Evolutionary conservation across 768 basidiomycete genomes (phyloP).

Genomic region (Mycena albidolilacea): DNA sequence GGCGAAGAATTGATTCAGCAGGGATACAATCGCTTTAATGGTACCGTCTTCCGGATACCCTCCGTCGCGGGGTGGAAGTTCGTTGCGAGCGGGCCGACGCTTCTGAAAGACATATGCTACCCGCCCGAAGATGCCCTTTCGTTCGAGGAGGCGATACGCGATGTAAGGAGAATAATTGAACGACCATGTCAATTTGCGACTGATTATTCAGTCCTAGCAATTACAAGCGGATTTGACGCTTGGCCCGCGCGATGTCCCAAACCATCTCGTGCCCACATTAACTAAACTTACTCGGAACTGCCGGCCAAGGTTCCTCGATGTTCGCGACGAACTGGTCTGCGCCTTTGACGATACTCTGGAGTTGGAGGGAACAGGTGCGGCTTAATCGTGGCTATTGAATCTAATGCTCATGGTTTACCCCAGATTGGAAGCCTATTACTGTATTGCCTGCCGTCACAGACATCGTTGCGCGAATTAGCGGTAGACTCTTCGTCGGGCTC

Average conservation of each 20-base stretch:
- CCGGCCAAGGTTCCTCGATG: neutral
- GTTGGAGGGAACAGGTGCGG: neutral
- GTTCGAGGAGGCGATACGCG: neutral
- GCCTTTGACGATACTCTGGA: neutral
- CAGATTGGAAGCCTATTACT: neutral
- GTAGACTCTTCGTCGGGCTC: neutral
- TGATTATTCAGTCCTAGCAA: neutral
- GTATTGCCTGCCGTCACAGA: neutral
- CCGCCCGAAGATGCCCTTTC: neutral
- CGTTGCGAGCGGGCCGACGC: neutral
- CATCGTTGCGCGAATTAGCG: neutral
- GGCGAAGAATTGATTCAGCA: neutral
- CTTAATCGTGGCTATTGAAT: neutral
- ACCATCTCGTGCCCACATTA: neutral
- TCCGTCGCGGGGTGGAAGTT: neutral
- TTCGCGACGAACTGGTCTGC: constrained; percentile 31
- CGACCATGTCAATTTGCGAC: no score
- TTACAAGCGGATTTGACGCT: neutral
- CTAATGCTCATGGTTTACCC: no score
- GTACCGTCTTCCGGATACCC: neutral
- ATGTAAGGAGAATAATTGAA: neutral
- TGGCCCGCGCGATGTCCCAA: neutral
- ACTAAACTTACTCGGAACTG: neutral
- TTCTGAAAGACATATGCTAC: neutral
- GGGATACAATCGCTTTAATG: neutral